Percentiles rank a stretch among this genome's conserved stretches.
Conservation (phyloP, 1,284 basidiomycete species). For the Tetrapyrgos nigripes region DNA sequence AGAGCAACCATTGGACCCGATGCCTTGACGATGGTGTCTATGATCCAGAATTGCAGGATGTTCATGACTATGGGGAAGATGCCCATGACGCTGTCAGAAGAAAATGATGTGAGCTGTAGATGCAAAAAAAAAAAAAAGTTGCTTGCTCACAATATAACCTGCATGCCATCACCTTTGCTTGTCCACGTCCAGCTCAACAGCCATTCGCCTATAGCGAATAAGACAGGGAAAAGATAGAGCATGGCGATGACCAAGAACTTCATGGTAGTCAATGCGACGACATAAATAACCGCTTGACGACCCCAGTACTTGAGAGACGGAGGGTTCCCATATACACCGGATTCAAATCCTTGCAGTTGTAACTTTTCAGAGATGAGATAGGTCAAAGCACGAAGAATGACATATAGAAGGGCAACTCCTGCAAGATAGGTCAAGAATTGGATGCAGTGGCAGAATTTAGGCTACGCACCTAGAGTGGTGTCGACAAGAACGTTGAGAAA, state of each 20-base stretch:
- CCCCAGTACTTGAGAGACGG: constrained; percentile 78
- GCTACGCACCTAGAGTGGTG: constrained; percentile 83
- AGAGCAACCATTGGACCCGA: constrained; percentile 47
- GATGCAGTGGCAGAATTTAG: neutral
- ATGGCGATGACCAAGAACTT: constrained; percentile 85
- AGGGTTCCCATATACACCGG: constrained; percentile 88
- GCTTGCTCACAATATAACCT: constrained; percentile 81
- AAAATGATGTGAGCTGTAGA: constrained; percentile 8
- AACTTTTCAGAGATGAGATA: constrained; percentile 71
- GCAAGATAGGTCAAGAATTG: constrained; percentile 8
- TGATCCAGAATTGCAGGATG: constrained; percentile 87
- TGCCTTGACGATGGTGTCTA: constrained; percentile 87
- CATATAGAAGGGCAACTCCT: constrained; percentile 89
- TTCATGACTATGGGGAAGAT: constrained; percentile 96
- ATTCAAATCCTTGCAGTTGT: constrained; percentile 79
- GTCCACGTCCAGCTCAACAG: constrained; percentile 81
- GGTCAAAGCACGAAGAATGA: constrained; percentile 76
- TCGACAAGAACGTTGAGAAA: constrained; percentile 96
- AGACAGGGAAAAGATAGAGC: constrained; percentile 72
- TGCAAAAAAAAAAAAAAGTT: neutral
- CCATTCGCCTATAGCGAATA: constrained; percentile 83
- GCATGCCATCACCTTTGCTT: constrained; percentile 62
- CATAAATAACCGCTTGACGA: constrained; percentile 88
- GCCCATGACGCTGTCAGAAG: constrained; percentile 77
- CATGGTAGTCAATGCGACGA: constrained; percentile 87